phyloP scores from a whole-genome alignment of 2,329 filamentous ascomycete species.

The Stachybotrys chlorohalonatus region DNA sequence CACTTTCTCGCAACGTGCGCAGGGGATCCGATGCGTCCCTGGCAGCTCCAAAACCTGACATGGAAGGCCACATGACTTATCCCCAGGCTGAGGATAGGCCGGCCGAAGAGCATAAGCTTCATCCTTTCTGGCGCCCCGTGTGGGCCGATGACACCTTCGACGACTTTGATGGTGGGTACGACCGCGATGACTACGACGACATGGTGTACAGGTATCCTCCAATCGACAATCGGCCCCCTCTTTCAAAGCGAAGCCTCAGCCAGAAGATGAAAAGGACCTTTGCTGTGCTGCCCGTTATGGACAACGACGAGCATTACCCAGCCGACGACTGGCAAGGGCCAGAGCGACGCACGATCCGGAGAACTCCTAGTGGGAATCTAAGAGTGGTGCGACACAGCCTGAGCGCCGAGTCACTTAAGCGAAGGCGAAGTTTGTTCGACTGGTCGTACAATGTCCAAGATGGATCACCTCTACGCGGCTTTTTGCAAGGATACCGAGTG shows the following conservation, averaged over 20 bases:
- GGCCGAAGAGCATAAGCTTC: constrained; percentile 44
- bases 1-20: constrained; percentile 35
- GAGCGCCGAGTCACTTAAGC: constrained; percentile 34
- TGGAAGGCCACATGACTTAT: constrained; percentile 22
- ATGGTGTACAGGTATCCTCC: constrained; percentile 37
- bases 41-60: constrained; percentile 10
- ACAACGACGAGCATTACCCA: constrained; percentile 21
- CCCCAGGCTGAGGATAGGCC: constrained; percentile 35
- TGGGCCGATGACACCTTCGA: constrained; percentile 25
- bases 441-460: constrained; percentile 26
- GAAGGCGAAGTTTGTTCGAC: constrained; percentile 10
- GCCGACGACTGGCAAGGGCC: constrained; percentile 25
- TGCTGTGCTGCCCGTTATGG: constrained; percentile 46
- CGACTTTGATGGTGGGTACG: constrained; percentile 19
- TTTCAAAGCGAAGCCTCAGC: constrained; percentile 40
- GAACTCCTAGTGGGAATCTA: constrained; percentile 51
- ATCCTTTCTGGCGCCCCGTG: constrained; percentile 54
- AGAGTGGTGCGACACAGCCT: constrained; percentile 46
- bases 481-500: constrained; percentile 22
- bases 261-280: constrained; percentile 49
- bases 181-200: constrained; percentile 26
- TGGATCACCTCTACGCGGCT: constrained; percentile 11
- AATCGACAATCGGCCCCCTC: constrained; percentile 36
- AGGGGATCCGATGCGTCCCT: constrained; percentile 10
- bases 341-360: constrained; percentile 48